These are phyloP conservation scores for Neophaeococcomyces mojaviensis DNA, from an alignment of 2,329 filamentous ascomycete genomes.

Conservation along the genomic window DNA sequence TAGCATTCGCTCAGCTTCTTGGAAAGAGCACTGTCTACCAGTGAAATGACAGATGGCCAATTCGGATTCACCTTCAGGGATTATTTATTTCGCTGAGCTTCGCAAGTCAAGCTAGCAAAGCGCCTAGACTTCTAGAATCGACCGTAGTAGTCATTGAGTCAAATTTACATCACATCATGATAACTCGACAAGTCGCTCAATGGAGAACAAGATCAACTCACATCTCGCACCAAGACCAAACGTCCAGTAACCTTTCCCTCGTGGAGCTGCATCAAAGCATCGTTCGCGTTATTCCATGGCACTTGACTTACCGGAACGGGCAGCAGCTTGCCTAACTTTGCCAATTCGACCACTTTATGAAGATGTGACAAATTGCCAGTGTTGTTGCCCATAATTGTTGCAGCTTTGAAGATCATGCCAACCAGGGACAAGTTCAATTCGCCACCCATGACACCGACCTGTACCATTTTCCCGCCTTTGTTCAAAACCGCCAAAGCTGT, in stretches of 20 bases:
- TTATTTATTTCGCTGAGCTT: too few species aligned
- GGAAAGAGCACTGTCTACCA: too few species aligned
- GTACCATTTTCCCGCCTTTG: conserved; percentile 15
- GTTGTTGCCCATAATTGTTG: conserved; percentile 10
- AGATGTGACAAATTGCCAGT: conserved; percentile 12
- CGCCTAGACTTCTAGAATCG: too few species aligned
- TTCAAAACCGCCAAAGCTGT: conserved; percentile 5
- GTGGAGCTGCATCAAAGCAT: conserved; percentile 12
- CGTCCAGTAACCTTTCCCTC: conserved; percentile 13
- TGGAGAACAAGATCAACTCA: conserved; percentile 32
- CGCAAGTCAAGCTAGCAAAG: too few species aligned
- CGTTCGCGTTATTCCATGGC: conserved; percentile 10
- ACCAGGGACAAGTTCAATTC: conserved; percentile 13
- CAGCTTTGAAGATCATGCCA: conserved; percentile 4
- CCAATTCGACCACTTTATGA: conserved; percentile 7
- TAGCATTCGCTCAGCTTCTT: too few species aligned
- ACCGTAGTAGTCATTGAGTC: too few species aligned
- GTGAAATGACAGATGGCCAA: too few species aligned
- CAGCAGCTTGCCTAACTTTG: conserved; percentile 8
- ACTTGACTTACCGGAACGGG: conserved; percentile 10
- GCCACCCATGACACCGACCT: conserved; percentile 16
- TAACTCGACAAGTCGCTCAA: too few species aligned
- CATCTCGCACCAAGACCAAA: conserved; percentile 9
- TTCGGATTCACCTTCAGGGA: too few species aligned
- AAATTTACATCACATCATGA: too few species aligned